These are phyloP conservation scores for Cenococcum geophilum DNA, from an alignment of 495 filamentous ascomycete species.

Conservation along the genomic window DNA sequence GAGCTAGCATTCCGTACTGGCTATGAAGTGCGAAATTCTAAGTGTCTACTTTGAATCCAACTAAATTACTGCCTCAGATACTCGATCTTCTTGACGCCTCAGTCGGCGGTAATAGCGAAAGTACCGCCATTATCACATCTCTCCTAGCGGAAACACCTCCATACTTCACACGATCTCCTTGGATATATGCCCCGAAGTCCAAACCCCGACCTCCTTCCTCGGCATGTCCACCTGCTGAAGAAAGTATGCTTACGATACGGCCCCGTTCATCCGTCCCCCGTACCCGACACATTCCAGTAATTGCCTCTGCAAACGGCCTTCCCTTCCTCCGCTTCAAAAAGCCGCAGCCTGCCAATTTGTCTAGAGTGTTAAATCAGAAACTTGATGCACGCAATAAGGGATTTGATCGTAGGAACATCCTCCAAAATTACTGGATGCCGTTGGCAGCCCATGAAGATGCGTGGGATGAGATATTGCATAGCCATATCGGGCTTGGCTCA, in stretches of 20 bases:
- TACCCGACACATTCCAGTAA: slow-evolving; percentile 54
- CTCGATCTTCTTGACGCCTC: slow-evolving; percentile 36
- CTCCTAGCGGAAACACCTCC: slow-evolving; percentile 25
- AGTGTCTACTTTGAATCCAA: neutral
- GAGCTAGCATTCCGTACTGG: slow-evolving; percentile 46
- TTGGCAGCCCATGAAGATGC: slow-evolving; percentile 53
- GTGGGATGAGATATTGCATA: slow-evolving; percentile 46
- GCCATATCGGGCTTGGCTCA: neutral
- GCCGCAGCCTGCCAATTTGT: slow-evolving; percentile 56
- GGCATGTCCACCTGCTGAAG: slow-evolving; percentile 38
- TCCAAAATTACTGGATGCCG: slow-evolving; percentile 33
- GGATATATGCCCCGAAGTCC: neutral
- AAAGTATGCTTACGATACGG: slow-evolving; percentile 37
- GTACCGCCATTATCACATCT: slow-evolving; percentile 20
- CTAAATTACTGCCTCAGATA: slow-evolving; percentile 36
- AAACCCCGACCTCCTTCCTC: neutral
- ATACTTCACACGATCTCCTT: slow-evolving; percentile 16
- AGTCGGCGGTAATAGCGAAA: slow-evolving; percentile 23
- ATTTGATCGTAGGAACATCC: slow-evolving; percentile 36
- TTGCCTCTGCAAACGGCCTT: slow-evolving; percentile 54
- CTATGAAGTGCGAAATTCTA: slow-evolving; percentile 50
- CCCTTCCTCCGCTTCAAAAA: slow-evolving; percentile 67
- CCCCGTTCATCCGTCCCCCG: slow-evolving; percentile 44
- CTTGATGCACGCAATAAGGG: slow-evolving; percentile 39
- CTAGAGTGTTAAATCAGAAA: slow-evolving; percentile 51